A percentile compares a stretch with the other conserved stretches of the same genome.
Evolutionary conservation across 2,329 filamentous ascomycete genomes (phyloP).

Genomic region (Neoarthrinium moseri): DNA sequence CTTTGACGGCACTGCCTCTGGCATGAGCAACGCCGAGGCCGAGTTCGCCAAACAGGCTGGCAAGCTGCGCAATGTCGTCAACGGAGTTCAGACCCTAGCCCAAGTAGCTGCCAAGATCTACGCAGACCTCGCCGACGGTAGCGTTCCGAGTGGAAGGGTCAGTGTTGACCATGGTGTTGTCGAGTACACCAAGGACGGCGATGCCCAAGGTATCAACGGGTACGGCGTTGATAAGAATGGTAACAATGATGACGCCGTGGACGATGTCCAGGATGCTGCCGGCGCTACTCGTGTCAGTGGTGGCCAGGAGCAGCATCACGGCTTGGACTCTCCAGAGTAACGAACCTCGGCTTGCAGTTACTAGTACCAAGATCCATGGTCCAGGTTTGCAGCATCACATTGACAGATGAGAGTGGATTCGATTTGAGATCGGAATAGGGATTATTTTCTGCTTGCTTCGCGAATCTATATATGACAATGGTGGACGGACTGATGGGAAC

Average conservation of each 20-base stretch:
- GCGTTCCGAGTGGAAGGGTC: background rate
- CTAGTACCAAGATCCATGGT: too few species aligned
- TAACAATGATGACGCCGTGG: background rate
- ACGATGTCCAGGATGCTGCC: background rate
- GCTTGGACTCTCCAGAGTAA: too few species aligned
- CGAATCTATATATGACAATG: too few species aligned
- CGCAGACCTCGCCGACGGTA: background rate
- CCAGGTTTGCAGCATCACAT: too few species aligned
- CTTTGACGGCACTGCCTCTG: background rate
- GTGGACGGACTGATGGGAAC: too few species aligned
- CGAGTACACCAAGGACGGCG: background rate
- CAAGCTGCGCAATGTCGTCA: background rate
- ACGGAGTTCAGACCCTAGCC: conserved; percentile 2
- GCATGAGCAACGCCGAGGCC: background rate
- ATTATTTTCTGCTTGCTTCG: too few species aligned
- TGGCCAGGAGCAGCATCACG: background rate
- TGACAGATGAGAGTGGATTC: too few species aligned
- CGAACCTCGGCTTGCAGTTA: too few species aligned
- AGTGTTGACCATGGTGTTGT: background rate
- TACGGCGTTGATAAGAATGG: background rate
- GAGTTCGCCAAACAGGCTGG: background rate
- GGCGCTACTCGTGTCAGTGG: background rate
- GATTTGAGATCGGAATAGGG: too few species aligned
- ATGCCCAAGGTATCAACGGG: background rate
- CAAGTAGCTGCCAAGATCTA: conserved; percentile 4